Evolutionary conservation across 2,329 filamentous ascomycete genomes (phyloP), one percentile per base, ranked within the genome.

Genomic region (Colletotrichum euphorbiae): DNA sequence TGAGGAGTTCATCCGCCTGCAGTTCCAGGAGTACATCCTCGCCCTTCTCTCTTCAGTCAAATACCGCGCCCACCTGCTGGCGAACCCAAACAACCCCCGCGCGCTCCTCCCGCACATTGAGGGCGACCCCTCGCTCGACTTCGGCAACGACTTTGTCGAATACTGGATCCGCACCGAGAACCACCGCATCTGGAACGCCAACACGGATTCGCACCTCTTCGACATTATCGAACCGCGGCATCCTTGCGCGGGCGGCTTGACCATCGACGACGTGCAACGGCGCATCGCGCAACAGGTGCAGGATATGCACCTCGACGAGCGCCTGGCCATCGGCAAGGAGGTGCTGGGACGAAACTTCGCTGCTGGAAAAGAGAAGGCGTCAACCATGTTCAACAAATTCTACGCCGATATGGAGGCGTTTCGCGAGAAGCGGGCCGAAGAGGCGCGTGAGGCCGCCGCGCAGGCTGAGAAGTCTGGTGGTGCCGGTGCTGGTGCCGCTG

Each of bases 21-120:
- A 98, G 75, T 99, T 99, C 71, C 96, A 99, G 80, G 94, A 98
- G 75, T 99, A 99, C 76, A 87, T 99, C 6, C 86, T 98, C 24
- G 93, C 94, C 0, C 86, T 99, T 70, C 88, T 98, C 48, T 93
- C 94, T 0, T 90, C 93, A 0, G 91, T 94, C 72, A 98, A 98
- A 77, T 98, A 97, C 77, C 94, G 94, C 78, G 90, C 89, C 74
- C 91, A 91, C 75, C 82, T 90, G 28, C 77, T 79, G 17, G 79
- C 81, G 65, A 81, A 89, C 70, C 78, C 80, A 6, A 79, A 84
- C 62, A 85, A 92, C 72, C 82, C 90, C 6, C 89, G 87, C 71
- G 84, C 84, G 50, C 82, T 90, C 62, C 84, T 91, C 43, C 84
- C 87, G 17, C 85, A 91, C 73, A 84, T 90, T 55, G 93, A 97